Base-by-base conservation (phyloP, 495 filamentous ascomycete genomes). In the Elasticomyces elasticus region DNA sequence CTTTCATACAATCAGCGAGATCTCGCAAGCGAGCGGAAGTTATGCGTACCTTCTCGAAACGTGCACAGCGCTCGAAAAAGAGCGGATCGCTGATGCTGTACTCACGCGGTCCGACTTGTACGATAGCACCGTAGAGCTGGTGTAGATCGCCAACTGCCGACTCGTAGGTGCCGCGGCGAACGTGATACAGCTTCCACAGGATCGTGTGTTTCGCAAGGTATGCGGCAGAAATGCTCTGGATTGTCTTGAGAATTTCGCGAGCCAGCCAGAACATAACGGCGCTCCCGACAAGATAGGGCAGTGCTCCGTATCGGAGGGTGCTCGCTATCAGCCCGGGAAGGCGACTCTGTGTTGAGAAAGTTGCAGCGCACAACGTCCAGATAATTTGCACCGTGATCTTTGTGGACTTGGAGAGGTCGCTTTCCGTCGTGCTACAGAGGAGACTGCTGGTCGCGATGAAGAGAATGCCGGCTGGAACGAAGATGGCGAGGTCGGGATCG, bases 41-140 rank as follows among this genome's bases (percentile, higher is more conserved):
- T n/a, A n/a, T 11, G 25, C 49, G 9, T 19, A 52, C 49, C 49
- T 52, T 41, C 35, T 40, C 11, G 19, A 52, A 26, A 15, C 35
- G 25, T 6, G 31, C 6, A 28, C 31, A 42, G 7, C 49, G 35
- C 19, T 47, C 44, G 27, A 52, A 42, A 20, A 23, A 42, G 20
- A 12, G 6, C 24, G 49, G 12, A 52, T 54, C 25, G 17, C 33
- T 27, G 51, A 54, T 13, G 26, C 24, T 54, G 51, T 45, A 45
- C 41, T 54, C 51, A 9, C 24, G 12, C 13, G 37, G 51, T 6
- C 51, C 51, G 38, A 46, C n/a, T 54, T 54, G 37, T 13, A 54
- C 17, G 2, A 54, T 6, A 10, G 5, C 23, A 22, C 51, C 41
- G 41, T 28, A 35, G 10, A 12, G 4, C 12, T 4, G 15, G 33